phyloP scores from a whole-genome alignment of 1,284 basidiomycete species.

The Microbotryum saponariae region DNA sequence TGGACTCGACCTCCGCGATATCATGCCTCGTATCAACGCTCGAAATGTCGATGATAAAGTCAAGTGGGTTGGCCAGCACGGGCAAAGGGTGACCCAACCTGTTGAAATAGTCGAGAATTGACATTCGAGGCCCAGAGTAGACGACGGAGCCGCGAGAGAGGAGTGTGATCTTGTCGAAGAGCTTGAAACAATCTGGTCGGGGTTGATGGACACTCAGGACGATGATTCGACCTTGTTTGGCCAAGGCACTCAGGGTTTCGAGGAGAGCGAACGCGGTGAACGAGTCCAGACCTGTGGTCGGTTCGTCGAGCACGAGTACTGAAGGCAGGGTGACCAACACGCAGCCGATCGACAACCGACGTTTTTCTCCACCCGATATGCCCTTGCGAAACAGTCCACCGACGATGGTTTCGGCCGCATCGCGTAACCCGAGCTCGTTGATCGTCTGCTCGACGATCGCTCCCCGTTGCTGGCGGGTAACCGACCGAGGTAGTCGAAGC shows the following conservation, averaged over 20 bases:
- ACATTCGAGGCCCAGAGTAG: conserved; percentile 43
- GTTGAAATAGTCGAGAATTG: conserved; percentile 45
- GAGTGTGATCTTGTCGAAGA: conserved; percentile 46
- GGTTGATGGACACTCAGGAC: conserved; percentile 51
- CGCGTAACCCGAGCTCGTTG: conserved; percentile 48
- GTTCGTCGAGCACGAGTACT: conserved; percentile 72
- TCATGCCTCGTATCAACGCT: conserved; percentile 46
- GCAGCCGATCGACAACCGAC: conserved; percentile 70
- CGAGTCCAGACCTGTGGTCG: conserved; percentile 52
- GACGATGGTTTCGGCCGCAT: conserved; percentile 48
- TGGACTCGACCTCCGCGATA: conserved; percentile 42
- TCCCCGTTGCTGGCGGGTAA: conserved; percentile 38
- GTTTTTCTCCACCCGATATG: conserved; percentile 77
- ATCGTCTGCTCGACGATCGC: conserved; percentile 50
- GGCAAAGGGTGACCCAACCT: conserved; percentile 34
- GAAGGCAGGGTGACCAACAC: conserved; percentile 61
- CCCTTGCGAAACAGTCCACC: conserved; percentile 50
- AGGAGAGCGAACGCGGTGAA: conserved; percentile 50
- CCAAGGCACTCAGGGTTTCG: conserved; percentile 46
- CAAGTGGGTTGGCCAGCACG: conserved; percentile 35
- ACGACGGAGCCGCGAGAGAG: conserved; percentile 48
- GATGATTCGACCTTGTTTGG: conserved; percentile 47
- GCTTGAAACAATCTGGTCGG: conserved; percentile 48
- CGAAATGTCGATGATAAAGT: conserved; percentile 47
- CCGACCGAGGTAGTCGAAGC: conserved; percentile 46